Conservation (phyloP, 1,284 basidiomycete species). For the Wolfiporia cocos region DNA sequence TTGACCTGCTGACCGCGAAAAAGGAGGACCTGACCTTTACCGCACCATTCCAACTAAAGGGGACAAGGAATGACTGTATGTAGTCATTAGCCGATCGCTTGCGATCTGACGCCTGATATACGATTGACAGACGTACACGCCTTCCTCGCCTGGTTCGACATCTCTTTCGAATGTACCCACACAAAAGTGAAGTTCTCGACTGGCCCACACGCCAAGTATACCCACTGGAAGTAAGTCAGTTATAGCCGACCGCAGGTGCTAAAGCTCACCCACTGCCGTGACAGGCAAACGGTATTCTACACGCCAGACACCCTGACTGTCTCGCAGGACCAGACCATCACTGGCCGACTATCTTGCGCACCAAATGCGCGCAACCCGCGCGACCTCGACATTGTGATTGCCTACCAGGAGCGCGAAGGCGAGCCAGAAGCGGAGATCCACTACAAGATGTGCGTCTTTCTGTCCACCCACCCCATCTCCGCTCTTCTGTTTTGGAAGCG, state of each 20-base stretch:
- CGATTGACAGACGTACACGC: constrained; percentile 79
- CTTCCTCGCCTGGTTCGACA: constrained; percentile 99
- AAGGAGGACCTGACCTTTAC: constrained; percentile 94
- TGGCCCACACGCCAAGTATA: constrained; percentile 94
- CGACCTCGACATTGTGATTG: constrained; percentile 85
- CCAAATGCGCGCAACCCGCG: constrained; percentile 90
- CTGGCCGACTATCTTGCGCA: constrained; percentile 68
- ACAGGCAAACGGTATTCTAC: constrained; percentile 94
- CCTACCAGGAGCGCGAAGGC: constrained; percentile 48
- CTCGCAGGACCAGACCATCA: constrained; percentile 65
- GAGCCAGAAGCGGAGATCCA: constrained; percentile 38
- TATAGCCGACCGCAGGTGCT: too few species aligned
- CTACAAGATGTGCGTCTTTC: constrained; percentile 74
- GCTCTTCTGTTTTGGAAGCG: constrained; percentile 20
- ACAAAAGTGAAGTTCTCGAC: constrained; percentile 95
- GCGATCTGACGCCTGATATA: not conserved
- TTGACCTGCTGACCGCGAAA: constrained; percentile 87
- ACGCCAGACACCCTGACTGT: constrained; percentile 73
- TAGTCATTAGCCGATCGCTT: constrained; percentile 15
- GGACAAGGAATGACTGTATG: constrained; percentile 91
- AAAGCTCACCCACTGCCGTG: too few species aligned
- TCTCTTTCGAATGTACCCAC: constrained; percentile 94
- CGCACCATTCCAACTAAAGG: constrained; percentile 75
- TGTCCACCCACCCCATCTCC: constrained; percentile 19
- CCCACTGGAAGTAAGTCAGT: constrained; percentile 88